Evolutionary conservation across 2,329 filamentous ascomycete genomes (phyloP), one percentile per base, ranked within the genome.

Genomic region (Conoideocrella luteorostrata): DNA sequence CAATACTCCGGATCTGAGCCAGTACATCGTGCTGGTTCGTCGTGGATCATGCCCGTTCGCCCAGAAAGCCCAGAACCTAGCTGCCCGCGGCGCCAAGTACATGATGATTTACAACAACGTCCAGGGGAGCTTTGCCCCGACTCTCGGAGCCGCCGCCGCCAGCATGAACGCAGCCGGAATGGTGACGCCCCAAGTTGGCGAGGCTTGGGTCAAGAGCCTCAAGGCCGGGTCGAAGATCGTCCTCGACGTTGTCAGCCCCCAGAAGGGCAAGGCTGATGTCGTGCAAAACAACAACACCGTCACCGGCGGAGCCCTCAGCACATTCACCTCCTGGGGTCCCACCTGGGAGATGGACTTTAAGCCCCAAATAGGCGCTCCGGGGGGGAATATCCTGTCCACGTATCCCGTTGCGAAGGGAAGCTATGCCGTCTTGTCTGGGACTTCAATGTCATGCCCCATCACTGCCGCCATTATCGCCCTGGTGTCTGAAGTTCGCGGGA

Each of bases 101-200:
- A 60, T 84, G 42, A 61, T 84, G 51, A 65, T 80, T 53, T 84
- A 82, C 60, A 82, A 82, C 67, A 77, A 74, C 49, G 50, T 45
- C 21, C 13, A 18, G 5, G 11, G 39, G 6, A 10, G 75, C 72
- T 5, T 22, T 12, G 5, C 6, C 7, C n/a, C 32, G 12, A 15
- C 7, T 12, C 13, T 12, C 18, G 23, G 6, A 7, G 32, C 52
- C 6, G 64, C 60, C 6, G 61, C 66, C 6, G 57, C 66, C 28
- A 59, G 64, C 4, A 48, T 56, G 0, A 26, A 40, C 1, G 63
- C 64, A 1, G 55, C 36, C 5, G 40, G 35, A 24, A 23, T 73
- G 29, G 26, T 55, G 10, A 10, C 32, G 12, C 20, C n/a, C 12
- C 18, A 78, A 58, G 77, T 77, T 63, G 71, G 68, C 37, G 64